These are phyloP conservation scores for Nicotiana sylvestris DNA, from an alignment of 257 asterid genomes.

Conservation along the genomic window DNA sequence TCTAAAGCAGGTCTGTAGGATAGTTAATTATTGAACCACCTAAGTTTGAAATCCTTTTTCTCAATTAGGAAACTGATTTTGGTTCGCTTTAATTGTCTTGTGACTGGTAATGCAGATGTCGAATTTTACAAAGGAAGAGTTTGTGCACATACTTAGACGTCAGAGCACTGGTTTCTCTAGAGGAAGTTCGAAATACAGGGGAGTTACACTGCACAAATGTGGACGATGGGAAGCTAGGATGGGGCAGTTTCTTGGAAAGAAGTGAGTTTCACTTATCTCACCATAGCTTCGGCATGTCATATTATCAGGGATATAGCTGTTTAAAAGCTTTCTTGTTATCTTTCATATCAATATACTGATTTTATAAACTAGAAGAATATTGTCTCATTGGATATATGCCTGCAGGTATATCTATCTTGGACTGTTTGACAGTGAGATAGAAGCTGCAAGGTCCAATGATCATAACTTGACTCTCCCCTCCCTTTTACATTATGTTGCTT, in stretches of 20 bases:
- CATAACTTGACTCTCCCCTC: slow-evolving; percentile 14
- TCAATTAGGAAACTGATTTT: not conserved
- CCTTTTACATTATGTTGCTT: not conserved
- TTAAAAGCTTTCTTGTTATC: not conserved
- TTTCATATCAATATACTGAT: not conserved
- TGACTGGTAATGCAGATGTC: slow-evolving; percentile 47
- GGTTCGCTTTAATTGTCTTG: not conserved
- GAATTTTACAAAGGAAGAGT: slow-evolving; percentile 85
- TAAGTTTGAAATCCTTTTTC: not conserved
- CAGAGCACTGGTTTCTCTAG: slow-evolving; percentile 91
- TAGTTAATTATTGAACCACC: not conserved
- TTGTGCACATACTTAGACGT: slow-evolving; percentile 90
- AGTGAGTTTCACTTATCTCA: slow-evolving; percentile 42
- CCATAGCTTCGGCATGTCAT: not conserved
- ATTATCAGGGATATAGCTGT: not conserved
- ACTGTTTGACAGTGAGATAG: slow-evolving; percentile 84
- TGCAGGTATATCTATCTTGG: slow-evolving; percentile 97
- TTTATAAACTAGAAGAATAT: slow-evolving; percentile 4
- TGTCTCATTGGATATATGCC: slow-evolving; percentile 19
- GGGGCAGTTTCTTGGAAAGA: slow-evolving; percentile 99
- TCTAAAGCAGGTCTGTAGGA: slow-evolving; percentile 57
- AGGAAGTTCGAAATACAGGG: slow-evolving; percentile 93
- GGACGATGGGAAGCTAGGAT: slow-evolving; percentile 99
- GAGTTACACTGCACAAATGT: slow-evolving; percentile 93
- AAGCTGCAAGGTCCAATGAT: slow-evolving; percentile 78